These are phyloP conservation scores for Phragmites australis DNA, from an alignment of 176 grass and related monocot species.

Conservation along the genomic window DNA sequence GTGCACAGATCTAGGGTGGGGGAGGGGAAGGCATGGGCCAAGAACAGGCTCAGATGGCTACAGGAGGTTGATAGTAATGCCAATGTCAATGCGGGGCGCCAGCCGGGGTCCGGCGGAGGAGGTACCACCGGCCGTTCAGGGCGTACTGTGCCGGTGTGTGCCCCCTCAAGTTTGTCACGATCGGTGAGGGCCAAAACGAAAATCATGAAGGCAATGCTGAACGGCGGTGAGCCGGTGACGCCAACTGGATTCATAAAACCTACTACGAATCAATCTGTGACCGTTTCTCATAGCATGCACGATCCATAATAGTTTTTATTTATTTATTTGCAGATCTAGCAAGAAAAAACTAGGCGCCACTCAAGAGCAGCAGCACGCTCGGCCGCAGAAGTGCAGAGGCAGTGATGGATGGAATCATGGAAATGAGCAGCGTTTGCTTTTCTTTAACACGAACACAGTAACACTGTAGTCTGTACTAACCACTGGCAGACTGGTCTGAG, in stretches of 20 bases:
- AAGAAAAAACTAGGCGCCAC: not conserved
- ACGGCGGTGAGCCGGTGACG: not conserved
- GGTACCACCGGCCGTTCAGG: not conserved
- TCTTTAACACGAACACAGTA: not conserved
- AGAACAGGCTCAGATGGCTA: conserved; percentile 37
- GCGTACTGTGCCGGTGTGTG: conserved; percentile 4
- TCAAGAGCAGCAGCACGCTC: not conserved
- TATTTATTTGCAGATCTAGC: no score
- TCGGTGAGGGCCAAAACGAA: not conserved
- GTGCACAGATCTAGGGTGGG: not conserved
- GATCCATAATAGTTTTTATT: no score
- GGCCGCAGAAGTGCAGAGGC: not conserved
- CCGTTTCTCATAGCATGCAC: not conserved
- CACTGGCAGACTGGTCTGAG: no score
- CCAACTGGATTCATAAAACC: not conserved
- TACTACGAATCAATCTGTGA: not conserved
- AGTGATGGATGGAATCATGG: not conserved
- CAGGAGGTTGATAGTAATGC: conserved; percentile 46
- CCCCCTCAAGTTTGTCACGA: conserved; percentile 2
- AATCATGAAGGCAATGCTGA: not conserved
- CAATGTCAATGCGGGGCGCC: not conserved
- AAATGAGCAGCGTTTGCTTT: not conserved
- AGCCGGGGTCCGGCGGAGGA: not conserved
- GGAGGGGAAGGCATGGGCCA: not conserved
- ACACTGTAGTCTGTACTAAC: no score